Conservation (phyloP, 2,329 filamentous ascomycete genomes). For the Dactylellina parvicollis region DNA sequence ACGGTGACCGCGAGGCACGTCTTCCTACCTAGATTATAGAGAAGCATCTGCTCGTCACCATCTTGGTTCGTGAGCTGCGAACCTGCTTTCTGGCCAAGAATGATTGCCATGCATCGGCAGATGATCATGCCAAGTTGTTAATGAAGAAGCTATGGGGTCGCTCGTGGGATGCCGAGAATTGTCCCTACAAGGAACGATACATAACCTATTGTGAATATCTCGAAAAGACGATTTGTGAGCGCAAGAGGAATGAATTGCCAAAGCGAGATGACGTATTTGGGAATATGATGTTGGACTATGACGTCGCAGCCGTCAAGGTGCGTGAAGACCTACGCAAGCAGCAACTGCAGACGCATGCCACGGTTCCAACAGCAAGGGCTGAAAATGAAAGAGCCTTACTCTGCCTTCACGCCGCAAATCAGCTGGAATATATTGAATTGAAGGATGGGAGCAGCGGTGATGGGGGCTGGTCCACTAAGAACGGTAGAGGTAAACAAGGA, state of each 20-base stretch:
- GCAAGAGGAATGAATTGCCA: neutral
- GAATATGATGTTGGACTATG: neutral
- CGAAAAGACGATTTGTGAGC: neutral
- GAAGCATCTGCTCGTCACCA: slow-evolving; percentile 14
- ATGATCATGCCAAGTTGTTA: slow-evolving; percentile 20
- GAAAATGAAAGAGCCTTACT: too few relatives aligned
- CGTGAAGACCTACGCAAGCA: neutral
- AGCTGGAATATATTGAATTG: too few relatives aligned
- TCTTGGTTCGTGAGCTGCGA: neutral
- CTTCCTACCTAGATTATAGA: slow-evolving; percentile 31
- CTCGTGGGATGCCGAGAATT: neutral
- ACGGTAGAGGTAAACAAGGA: too few relatives aligned
- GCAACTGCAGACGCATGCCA: too few relatives aligned
- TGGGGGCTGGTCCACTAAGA: too few relatives aligned
- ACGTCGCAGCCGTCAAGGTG: neutral
- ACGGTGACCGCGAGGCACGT: neutral
- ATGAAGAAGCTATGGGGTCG: slow-evolving; percentile 34
- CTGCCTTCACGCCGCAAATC: too few relatives aligned
- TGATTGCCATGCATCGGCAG: slow-evolving; percentile 14
- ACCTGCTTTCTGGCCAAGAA: neutral
- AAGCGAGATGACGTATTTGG: neutral
- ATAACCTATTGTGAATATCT: neutral
- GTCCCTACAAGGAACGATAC: neutral
- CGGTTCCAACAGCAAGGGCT: too few relatives aligned
- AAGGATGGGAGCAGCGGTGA: too few relatives aligned